Conservation (phyloP, 2,329 filamentous ascomycete genomes). For the Hypoxylon rubiginosum region DNA sequence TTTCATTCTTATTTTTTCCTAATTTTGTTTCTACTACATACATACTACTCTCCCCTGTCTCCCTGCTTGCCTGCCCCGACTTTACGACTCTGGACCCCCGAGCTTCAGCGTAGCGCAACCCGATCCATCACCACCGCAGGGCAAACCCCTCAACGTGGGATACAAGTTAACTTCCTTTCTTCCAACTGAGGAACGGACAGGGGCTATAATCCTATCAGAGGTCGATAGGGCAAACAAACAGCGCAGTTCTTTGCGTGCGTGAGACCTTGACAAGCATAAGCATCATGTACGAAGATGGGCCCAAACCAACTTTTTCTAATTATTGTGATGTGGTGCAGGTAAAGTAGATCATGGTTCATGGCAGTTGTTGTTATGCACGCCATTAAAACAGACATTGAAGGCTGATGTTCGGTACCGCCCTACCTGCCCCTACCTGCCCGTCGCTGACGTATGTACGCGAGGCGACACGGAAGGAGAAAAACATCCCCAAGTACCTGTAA, state of each 20-base stretch:
- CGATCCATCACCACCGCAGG: constrained; percentile 27
- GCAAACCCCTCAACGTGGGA: constrained; percentile 30
- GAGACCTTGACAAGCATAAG: constrained; percentile 46
- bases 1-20: constrained; percentile 16
- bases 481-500: background rate
- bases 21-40: background rate
- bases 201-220: constrained; percentile 43
- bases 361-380: constrained; percentile 51
- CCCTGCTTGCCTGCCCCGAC: constrained; percentile 36
- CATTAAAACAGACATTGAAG: constrained; percentile 43
- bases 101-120: constrained; percentile 37
- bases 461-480: constrained; percentile 2
- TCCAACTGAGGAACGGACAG: constrained; percentile 36
- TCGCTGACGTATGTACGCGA: constrained; percentile 37
- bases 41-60: constrained; percentile 28
- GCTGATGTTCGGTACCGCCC: constrained; percentile 47
- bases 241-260: constrained; percentile 41
- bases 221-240: constrained; percentile 40
- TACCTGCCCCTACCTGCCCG: constrained; percentile 41
- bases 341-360: constrained; percentile 59
- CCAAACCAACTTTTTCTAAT: constrained; percentile 44
- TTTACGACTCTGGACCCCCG: constrained; percentile 39
- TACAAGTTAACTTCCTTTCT: constrained; percentile 31
- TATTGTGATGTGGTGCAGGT: constrained; percentile 44
- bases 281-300: constrained; percentile 48